phyloP scores from a whole-genome alignment of 768 basidiomycete genomes.

The Lyophyllum decastes region DNA sequence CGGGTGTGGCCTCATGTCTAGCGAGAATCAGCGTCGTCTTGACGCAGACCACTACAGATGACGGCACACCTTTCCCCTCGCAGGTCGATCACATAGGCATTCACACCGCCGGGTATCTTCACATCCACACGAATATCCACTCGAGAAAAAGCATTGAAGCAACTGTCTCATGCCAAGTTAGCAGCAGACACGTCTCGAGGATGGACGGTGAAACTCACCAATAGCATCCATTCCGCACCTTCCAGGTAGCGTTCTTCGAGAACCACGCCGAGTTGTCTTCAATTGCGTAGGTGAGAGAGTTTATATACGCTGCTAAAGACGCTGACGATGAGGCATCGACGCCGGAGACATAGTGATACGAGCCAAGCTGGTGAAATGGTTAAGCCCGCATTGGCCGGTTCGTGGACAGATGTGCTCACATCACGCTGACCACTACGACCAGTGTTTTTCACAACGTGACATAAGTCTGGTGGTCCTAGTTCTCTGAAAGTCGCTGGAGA shows the following conservation, averaged over 20 bases:
- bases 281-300: conserved; percentile 94
- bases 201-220: conserved; percentile 54
- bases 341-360: conserved; percentile 98
- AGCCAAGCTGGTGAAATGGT: conserved; percentile 65
- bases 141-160: conserved; percentile 97
- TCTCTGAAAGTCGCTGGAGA: conserved; percentile 88
- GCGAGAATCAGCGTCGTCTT: not conserved
- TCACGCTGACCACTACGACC: conserved; percentile 85
- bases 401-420: conserved; percentile 46
- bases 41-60: not conserved
- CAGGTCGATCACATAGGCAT: conserved; percentile 90
- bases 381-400: not conserved
- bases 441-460: conserved; percentile 92
- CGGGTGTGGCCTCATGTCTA: conserved; percentile 87
- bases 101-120: conserved; percentile 96
- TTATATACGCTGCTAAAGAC: conserved; percentile 96
- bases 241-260: conserved; percentile 81
- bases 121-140: conserved; percentile 97
- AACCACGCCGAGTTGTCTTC: conserved; percentile 95
- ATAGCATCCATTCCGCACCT: conserved; percentile 90
- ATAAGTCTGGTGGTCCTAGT: conserved; percentile 95
- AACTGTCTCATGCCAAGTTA: conserved; percentile 44
- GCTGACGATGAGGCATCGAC: conserved; percentile 98
- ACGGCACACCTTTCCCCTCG: conserved; percentile 85
- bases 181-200: not conserved